phyloP scores from a whole-genome alignment of 352 stramenopile genomes.

The Phytopythium mirpurense region DNA sequence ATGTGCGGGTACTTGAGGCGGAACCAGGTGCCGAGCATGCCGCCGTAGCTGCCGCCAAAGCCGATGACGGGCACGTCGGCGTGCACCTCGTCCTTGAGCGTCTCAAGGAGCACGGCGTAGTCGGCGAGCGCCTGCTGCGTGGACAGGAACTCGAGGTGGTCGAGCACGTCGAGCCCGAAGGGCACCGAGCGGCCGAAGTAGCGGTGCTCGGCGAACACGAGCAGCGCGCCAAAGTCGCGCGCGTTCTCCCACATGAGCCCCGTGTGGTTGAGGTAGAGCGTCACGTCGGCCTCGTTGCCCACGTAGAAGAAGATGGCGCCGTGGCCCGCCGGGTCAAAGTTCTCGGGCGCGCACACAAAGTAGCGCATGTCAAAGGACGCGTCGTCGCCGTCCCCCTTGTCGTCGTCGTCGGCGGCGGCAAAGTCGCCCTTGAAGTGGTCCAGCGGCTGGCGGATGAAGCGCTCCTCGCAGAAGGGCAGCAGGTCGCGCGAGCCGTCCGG shows the following conservation, averaged over 20 bases:
- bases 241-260: conserved; percentile 76
- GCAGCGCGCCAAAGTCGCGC: conserved; percentile 44
- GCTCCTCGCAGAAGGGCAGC: conserved; percentile 35
- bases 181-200: conserved; percentile 78
- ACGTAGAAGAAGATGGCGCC: conserved; percentile 70
- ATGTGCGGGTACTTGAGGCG: conserved; percentile 71
- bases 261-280: conserved; percentile 61
- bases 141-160: conserved; percentile 72
- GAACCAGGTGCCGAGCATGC: conserved; percentile 74
- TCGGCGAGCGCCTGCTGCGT: conserved; percentile 83
- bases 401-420: neutral
- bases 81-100: conserved; percentile 32
- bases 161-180: conserved; percentile 34
- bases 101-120: conserved; percentile 49
- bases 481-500: conserved; percentile 26
- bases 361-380: conserved; percentile 52
- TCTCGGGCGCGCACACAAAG: conserved; percentile 56
- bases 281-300: conserved; percentile 66
- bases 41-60: conserved; percentile 76
- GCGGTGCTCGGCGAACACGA: conserved; percentile 75
- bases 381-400: conserved; percentile 9
- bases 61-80: conserved; percentile 51
- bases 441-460: conserved; percentile 36
- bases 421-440: conserved; percentile 41
- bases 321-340: conserved; percentile 26